These are phyloP conservation scores for Turnera subulata DNA, from an alignment of 345 rosid species.

Conservation along the genomic window DNA sequence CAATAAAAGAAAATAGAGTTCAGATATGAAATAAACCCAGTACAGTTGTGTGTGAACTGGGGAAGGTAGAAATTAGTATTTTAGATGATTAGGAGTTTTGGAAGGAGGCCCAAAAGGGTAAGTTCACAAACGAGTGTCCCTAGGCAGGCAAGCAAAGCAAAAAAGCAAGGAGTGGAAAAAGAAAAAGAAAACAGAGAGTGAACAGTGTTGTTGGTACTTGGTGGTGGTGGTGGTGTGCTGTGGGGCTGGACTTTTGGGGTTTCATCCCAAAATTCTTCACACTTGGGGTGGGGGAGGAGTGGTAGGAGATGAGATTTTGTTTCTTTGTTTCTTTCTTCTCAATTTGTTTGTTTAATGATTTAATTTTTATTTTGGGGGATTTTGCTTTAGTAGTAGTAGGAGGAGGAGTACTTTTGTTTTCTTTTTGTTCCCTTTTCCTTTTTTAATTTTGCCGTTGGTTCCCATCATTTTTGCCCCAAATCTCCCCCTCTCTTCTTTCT, in stretches of 20 bases:
- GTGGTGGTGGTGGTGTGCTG: no score
- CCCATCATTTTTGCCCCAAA: constrained; percentile 6
- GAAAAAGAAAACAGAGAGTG: neutral
- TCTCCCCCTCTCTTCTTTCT: constrained; percentile 18
- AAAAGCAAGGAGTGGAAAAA: neutral
- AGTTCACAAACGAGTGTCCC: constrained; percentile 28
- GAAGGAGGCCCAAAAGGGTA: constrained; percentile 26
- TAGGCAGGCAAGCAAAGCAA: constrained; percentile 8
- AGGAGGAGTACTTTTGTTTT: no score
- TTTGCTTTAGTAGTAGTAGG: no score
- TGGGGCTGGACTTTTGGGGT: constrained; percentile 22
- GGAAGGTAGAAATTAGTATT: no score
- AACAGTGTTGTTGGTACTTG: neutral
- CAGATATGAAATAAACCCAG: no score
- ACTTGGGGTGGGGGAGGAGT: no score
- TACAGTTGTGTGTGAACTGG: no score
- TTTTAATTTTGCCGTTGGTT: constrained; percentile 17
- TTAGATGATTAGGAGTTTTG: no score
- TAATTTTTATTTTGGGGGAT: no score
- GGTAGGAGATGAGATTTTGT: constrained; percentile 16
- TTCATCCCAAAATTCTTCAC: constrained; percentile 15
- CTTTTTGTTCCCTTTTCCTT: constrained; percentile 10
- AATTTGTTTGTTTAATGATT: no score
- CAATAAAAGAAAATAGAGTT: no score
- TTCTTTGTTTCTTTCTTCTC: constrained; percentile 14